Evolutionary conservation across 495 filamentous ascomycete species (phyloP).

Genomic region (Penicillium taxi): DNA sequence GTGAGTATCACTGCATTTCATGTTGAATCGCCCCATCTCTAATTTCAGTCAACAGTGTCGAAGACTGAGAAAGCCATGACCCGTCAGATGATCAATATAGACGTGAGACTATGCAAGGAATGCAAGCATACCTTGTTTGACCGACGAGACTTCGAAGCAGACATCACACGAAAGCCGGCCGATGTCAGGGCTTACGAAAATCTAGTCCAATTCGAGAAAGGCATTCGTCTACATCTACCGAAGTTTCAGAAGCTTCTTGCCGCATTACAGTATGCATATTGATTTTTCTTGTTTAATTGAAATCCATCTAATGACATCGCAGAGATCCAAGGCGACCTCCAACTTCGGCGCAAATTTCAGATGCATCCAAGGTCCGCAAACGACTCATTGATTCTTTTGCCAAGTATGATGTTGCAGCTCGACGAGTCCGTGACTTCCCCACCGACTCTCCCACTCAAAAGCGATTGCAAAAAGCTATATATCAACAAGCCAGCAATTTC

Average conservation of each 20-base stretch:
- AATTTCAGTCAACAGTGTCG: conserved; percentile 30
- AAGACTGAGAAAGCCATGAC: conserved; percentile 51
- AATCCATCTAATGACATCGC: conserved; percentile 15
- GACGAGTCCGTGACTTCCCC: conserved; percentile 72
- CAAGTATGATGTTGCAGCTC: conserved; percentile 81
- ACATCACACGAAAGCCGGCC: conserved; percentile 58
- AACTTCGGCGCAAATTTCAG: conserved; percentile 63
- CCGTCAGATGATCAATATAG: conserved; percentile 53
- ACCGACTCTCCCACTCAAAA: conserved; percentile 63
- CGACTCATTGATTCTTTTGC: conserved; percentile 83
- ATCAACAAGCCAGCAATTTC: conserved; percentile 75
- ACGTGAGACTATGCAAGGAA: conserved; percentile 85
- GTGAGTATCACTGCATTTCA: conserved; percentile 41
- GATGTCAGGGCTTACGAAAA: conserved; percentile 81
- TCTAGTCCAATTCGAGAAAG: conserved; percentile 78
- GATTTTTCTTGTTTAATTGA: neutral
- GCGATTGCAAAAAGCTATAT: conserved; percentile 74
- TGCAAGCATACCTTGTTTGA: conserved; percentile 81
- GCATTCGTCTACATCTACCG: conserved; percentile 76
- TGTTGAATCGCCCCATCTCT: conserved; percentile 8
- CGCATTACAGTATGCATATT: conserved; percentile 51
- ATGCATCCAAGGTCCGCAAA: conserved; percentile 86
- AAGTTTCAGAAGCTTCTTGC: conserved; percentile 76
- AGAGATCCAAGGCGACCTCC: conserved; percentile 67
- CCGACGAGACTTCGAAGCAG: conserved; percentile 70